Evolutionary conservation across 2,329 filamentous ascomycete species (phyloP).

Genomic region (Ophiocordyceps australis): DNA sequence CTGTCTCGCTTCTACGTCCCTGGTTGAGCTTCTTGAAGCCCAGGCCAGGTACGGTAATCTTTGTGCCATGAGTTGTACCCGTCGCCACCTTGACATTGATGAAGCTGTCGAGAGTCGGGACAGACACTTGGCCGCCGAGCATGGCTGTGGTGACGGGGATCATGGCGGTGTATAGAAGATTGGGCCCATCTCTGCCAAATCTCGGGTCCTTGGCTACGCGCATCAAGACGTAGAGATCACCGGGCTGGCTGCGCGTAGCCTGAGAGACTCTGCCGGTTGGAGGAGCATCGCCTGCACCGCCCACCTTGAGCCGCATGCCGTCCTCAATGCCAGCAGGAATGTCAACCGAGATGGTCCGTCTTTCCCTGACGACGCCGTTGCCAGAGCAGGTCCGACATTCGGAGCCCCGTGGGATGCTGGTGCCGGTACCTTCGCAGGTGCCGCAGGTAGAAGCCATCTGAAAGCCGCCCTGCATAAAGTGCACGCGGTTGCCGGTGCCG

Average conservation of each 20-base stretch:
- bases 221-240: conserved; percentile 84
- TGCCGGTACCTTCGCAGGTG: conserved; percentile 62
- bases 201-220: conserved; percentile 77
- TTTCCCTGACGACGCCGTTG: conserved; percentile 67
- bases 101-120: conserved; percentile 80
- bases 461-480: conserved; percentile 83
- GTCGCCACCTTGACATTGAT: conserved; percentile 84
- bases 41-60: conserved; percentile 73
- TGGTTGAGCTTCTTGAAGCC: conserved; percentile 77
- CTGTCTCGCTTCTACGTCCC: conserved; percentile 46
- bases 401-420: conserved; percentile 56
- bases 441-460: conserved; percentile 87
- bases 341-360: conserved; percentile 70
- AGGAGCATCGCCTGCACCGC: conserved; percentile 75
- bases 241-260: conserved; percentile 46
- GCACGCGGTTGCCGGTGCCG: conserved; percentile 72
- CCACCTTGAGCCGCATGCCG: conserved; percentile 77
- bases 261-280: conserved; percentile 52
- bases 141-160: conserved; percentile 87
- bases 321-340: conserved; percentile 94
- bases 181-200: conserved; percentile 73
- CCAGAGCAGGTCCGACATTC: conserved; percentile 70
- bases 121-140: conserved; percentile 72
- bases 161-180: conserved; percentile 81
- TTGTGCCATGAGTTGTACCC: conserved; percentile 83